Percentiles rank a stretch among this genome's conserved stretches.
Evolutionary conservation across 306 rosid genomes (phyloP).

Genomic region (Ceratonia siliqua): DNA sequence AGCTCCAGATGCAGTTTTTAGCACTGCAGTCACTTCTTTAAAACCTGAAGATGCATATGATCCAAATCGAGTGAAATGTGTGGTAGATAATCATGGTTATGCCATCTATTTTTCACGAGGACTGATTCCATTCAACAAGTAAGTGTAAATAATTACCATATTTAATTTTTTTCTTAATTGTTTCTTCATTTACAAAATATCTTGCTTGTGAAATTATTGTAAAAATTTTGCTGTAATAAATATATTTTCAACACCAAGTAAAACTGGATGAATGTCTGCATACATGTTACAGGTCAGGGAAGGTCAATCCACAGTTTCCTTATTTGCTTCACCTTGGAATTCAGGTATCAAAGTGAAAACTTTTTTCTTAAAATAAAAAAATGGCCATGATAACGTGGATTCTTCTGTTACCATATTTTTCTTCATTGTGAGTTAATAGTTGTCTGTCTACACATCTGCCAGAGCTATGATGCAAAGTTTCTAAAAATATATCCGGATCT

Average conservation of each 20-base stretch:
- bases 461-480: slow-evolving; percentile 92
- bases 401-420: slow-evolving; percentile 18
- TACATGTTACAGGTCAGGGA: slow-evolving; percentile 64
- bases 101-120: slow-evolving; percentile 98
- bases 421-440: slow-evolving; percentile 13
- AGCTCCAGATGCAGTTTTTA: slow-evolving; percentile 97
- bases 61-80: slow-evolving; percentile 92
- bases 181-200: not conserved
- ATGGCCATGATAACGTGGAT: not conserved
- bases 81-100: slow-evolving; percentile 71
- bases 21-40: slow-evolving; percentile 93
- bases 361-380: not conserved
- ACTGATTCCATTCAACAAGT: slow-evolving; percentile 92
- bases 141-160: slow-evolving; percentile 29
- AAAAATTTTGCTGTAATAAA: not conserved
- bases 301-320: slow-evolving; percentile 69
- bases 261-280: slow-evolving; percentile 31
- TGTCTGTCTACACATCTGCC: slow-evolving; percentile 31
- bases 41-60: slow-evolving; percentile 85
- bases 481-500: slow-evolving; percentile 75
- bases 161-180: not conserved
- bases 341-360: slow-evolving; percentile 51
- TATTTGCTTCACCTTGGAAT: slow-evolving; percentile 73
- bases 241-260: slow-evolving; percentile 17
- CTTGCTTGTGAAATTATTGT: slow-evolving; percentile 1